Percentiles rank a stretch among this genome's conserved stretches.
These are phyloP conservation scores for Colletotrichum cuscutae DNA, from an alignment of 2,329 filamentous ascomycete genomes.

Conservation along the genomic window DNA sequence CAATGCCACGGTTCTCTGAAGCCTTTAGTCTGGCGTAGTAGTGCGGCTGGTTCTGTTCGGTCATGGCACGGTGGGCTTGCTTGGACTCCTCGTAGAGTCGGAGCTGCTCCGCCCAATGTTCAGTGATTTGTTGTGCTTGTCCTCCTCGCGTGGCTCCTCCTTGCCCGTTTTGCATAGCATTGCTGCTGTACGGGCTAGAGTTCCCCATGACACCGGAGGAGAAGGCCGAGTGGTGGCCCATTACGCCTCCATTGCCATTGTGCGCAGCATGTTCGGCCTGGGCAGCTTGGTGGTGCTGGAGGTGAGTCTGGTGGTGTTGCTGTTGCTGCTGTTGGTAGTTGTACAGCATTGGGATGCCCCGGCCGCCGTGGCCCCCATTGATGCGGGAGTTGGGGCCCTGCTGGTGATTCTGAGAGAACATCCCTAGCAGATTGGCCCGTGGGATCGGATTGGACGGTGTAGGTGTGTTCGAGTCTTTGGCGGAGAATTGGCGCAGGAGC, in stretches of 20 bases:
- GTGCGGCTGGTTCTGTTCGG: constrained; percentile 71
- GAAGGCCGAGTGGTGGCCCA: constrained; percentile 70
- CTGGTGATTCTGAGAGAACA: constrained; percentile 80
- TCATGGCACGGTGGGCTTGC: constrained; percentile 77
- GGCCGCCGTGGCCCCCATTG: constrained; percentile 74
- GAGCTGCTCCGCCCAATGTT: constrained; percentile 91
- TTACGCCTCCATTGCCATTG: constrained; percentile 62
- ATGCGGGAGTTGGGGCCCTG: constrained; percentile 80
- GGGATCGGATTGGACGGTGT: constrained; percentile 38
- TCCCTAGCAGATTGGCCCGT: constrained; percentile 54
- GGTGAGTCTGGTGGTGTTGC: constrained; percentile 71
- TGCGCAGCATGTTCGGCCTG: constrained; percentile 68
- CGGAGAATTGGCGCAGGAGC: constrained; percentile 45
- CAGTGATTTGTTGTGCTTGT: constrained; percentile 64
- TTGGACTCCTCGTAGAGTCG: constrained; percentile 82
- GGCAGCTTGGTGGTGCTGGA: constrained; percentile 70
- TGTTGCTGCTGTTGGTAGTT: constrained; percentile 73
- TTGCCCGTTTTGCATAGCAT: constrained; percentile 68
- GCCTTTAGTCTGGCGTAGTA: constrained; percentile 80
- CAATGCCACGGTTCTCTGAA: constrained; percentile 74
- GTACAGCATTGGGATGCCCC: constrained; percentile 73
- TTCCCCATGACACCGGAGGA: constrained; percentile 73
- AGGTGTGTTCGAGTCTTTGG: constrained; percentile 41
- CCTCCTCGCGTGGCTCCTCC: constrained; percentile 57
- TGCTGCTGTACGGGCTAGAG: constrained; percentile 68